These are phyloP conservation scores for Pleurotus giganteus DNA, from an alignment of 768 basidiomycete species.

Conservation along the genomic window DNA sequence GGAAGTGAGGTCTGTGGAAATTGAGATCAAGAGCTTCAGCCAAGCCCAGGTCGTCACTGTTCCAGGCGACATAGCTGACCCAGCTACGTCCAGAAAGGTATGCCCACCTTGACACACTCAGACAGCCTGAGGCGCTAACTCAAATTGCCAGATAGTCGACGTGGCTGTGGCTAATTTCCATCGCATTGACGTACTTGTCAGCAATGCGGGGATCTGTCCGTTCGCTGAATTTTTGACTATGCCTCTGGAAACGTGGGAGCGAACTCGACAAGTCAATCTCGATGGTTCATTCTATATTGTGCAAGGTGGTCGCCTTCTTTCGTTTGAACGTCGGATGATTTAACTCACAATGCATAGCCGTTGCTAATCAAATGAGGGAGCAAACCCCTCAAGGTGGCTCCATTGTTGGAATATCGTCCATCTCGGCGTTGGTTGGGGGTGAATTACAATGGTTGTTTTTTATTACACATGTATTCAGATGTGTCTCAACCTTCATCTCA, in stretches of 20 bases:
- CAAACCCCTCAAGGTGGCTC: constrained; percentile 71
- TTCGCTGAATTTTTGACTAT: constrained; percentile 75
- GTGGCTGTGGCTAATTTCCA: constrained; percentile 58
- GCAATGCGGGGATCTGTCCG: constrained; percentile 66
- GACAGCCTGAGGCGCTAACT: constrained; percentile 1
- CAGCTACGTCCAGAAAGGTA: constrained; percentile 55
- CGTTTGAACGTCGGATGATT: background rate
- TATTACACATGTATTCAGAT: background rate
- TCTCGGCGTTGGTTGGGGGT: constrained; percentile 77
- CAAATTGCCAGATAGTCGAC: constrained; percentile 53
- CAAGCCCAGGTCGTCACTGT: constrained; percentile 45
- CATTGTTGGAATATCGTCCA: constrained; percentile 76
- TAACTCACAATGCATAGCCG: constrained; percentile 37
- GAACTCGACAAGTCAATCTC: constrained; percentile 68
- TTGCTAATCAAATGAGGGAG: constrained; percentile 70
- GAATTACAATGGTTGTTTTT: constrained; percentile 56
- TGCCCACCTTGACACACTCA: constrained; percentile 6
- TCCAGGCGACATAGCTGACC: constrained; percentile 63
- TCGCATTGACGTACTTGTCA: constrained; percentile 55
- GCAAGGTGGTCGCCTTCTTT: constrained; percentile 40
- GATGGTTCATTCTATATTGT: constrained; percentile 74
- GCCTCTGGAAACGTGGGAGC: constrained; percentile 60
- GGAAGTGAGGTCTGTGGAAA: constrained; percentile 45
- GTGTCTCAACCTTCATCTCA: constrained; percentile 16
- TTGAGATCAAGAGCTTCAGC: constrained; percentile 38